These are phyloP conservation scores for Xylaria sp. DNA, from an alignment of 2,329 filamentous ascomycete species.

Conservation along the genomic window DNA sequence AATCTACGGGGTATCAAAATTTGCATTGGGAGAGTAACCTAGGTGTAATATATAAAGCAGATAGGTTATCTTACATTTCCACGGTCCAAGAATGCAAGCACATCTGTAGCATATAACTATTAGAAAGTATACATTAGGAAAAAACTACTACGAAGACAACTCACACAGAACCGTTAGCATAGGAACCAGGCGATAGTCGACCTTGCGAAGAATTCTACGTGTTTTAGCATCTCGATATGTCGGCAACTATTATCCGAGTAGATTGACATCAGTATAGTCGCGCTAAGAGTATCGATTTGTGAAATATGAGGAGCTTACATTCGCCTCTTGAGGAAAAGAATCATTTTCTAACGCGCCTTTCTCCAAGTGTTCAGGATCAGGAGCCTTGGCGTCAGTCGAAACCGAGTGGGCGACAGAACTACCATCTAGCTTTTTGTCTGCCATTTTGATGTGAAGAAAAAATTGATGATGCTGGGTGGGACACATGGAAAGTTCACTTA, in stretches of 20 bases:
- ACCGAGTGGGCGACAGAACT: neutral
- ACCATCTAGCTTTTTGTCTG: neutral
- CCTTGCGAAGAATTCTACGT: slow-evolving; percentile 9
- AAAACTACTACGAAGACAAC: neutral
- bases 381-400: neutral
- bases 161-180: slow-evolving; percentile 4
- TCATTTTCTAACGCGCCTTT: neutral
- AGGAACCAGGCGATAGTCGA: neutral
- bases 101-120: neutral
- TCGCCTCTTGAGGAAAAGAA: neutral
- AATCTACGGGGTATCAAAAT: neutral
- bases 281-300: neutral
- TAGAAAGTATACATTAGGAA: neutral
- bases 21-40: neutral
- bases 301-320: neutral
- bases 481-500: neutral
- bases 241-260: neutral
- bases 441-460: neutral
- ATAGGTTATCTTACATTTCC: neutral
- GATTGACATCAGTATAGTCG: neutral
- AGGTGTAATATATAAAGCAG: neutral
- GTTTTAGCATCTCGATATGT: slow-evolving; percentile 6
- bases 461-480: neutral
- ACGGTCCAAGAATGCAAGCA: slow-evolving; percentile 11
- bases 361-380: neutral